Percentiles rank a stretch among this genome's conserved stretches.
phyloP scores from a whole-genome alignment of 441 rosid genomes.

The Populus hybrid region DNA sequence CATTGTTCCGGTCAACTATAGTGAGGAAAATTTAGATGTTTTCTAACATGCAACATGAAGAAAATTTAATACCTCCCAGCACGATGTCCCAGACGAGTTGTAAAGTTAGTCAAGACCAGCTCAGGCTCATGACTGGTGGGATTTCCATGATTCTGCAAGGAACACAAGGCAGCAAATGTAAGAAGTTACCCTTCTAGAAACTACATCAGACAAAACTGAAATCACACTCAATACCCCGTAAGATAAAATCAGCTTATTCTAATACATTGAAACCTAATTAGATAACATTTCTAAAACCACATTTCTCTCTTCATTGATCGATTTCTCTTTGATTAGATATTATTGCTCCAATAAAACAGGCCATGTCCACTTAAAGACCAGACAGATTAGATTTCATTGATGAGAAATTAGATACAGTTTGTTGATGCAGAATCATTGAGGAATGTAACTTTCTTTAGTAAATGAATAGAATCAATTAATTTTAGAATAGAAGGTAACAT shows the following conservation, averaged over 20 bases:
- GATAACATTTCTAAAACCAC: not conserved
- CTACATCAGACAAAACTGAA: not conserved
- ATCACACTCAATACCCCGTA: not conserved
- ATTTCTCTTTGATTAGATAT: not conserved
- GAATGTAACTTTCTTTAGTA: not conserved
- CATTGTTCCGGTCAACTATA: not conserved
- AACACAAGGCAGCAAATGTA: constrained; percentile 1
- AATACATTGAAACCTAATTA: not conserved
- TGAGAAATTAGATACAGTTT: not conserved
- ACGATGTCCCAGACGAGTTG: constrained; percentile 88
- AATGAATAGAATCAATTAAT: not conserved
- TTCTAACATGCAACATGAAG: constrained; percentile 1
- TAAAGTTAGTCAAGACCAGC: constrained; percentile 76
- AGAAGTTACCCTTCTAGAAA: not conserved
- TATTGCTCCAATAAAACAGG: not conserved
- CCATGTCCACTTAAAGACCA: not conserved
- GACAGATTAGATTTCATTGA: not conserved
- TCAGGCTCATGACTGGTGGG: constrained; percentile 92
- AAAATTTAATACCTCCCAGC: constrained; percentile 58
- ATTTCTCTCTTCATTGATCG: not conserved
- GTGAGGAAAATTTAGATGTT: constrained; percentile 28
- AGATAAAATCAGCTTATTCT: not conserved
- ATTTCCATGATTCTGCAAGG: constrained; percentile 77
- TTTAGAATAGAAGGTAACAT: not conserved
- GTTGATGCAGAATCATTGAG: not conserved